Evolutionary conservation across 1,139 yeast genomes (phyloP).

Genomic region (Taiozyma sp.): DNA sequence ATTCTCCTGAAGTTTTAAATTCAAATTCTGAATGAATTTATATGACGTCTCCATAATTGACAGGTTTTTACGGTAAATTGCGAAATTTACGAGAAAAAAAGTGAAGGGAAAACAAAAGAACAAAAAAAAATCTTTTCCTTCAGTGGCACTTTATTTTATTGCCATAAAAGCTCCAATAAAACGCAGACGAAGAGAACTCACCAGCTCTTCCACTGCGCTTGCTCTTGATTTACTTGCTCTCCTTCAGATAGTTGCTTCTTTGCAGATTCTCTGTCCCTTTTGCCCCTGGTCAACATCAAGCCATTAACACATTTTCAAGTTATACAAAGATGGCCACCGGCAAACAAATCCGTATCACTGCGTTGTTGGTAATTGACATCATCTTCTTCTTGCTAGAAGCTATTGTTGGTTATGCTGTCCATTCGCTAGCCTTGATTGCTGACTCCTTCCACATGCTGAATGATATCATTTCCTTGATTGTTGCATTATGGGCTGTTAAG

Average conservation of each 20-base stretch:
- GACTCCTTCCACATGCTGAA: conserved; percentile 98
- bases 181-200: not conserved
- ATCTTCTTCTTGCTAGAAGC: conserved; percentile 83
- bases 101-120: too few relatives aligned
- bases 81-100: not conserved
- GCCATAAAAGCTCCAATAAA: not conserved
- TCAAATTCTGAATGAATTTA: too few relatives aligned
- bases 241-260: not conserved
- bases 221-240: not conserved
- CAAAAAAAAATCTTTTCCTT: too few relatives aligned
- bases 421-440: conserved; percentile 88
- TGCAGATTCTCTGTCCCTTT: not conserved
- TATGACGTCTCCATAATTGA: not conserved
- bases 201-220: not conserved
- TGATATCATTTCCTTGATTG: conserved; percentile 83
- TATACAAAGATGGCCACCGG: conserved; percentile 14
- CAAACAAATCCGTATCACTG: conserved; percentile 72
- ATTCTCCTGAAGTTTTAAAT: too few relatives aligned
- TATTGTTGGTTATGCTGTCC: conserved; percentile 81
- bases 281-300: not conserved
- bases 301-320: not conserved
- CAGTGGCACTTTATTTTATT: too few relatives aligned
- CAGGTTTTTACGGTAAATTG: not conserved
- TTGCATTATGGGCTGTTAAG: conserved; percentile 95
- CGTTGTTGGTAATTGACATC: conserved; percentile 74